These are phyloP conservation scores for Sclerotinia subarctica DNA, from an alignment of 2,329 filamentous ascomycete species.

Conservation along the genomic window DNA sequence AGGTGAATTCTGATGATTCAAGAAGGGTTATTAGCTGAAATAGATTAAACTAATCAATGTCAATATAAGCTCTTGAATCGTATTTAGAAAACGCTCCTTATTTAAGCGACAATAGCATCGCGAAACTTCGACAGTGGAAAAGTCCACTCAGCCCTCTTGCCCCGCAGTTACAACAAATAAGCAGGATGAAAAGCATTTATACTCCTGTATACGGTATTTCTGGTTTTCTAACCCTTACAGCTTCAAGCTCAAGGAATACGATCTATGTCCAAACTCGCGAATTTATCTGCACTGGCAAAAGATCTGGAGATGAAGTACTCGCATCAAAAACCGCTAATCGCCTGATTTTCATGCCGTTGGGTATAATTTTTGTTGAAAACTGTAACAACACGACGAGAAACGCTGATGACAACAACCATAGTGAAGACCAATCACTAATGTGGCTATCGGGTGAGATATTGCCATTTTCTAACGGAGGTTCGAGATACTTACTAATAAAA, in stretches of 20 bases:
- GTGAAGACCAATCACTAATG: not conserved
- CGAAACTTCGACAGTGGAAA: not conserved
- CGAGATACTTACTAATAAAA: too few species aligned
- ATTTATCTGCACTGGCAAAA: not conserved
- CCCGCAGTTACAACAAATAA: not conserved
- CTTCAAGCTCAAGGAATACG: too few species aligned
- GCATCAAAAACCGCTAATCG: not conserved
- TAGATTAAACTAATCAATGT: not conserved
- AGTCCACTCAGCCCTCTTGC: not conserved
- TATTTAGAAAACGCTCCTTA: not conserved
- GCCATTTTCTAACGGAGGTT: not conserved
- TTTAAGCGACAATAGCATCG: conserved; percentile 2
- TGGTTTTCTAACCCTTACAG: not conserved
- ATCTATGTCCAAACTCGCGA: not conserved
- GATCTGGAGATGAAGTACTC: not conserved
- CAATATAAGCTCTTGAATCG: not conserved
- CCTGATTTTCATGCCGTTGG: rapidly evolving
- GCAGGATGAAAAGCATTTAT: not conserved
- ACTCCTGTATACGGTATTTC: not conserved
- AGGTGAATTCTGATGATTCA: not conserved
- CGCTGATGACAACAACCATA: not conserved
- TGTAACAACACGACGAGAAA: not conserved
- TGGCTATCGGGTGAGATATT: not conserved
- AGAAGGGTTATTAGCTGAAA: not conserved
- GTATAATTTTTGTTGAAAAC: not conserved